Evolutionary conservation across 768 basidiomycete genomes (phyloP).

Genomic region (Russula emetica): DNA sequence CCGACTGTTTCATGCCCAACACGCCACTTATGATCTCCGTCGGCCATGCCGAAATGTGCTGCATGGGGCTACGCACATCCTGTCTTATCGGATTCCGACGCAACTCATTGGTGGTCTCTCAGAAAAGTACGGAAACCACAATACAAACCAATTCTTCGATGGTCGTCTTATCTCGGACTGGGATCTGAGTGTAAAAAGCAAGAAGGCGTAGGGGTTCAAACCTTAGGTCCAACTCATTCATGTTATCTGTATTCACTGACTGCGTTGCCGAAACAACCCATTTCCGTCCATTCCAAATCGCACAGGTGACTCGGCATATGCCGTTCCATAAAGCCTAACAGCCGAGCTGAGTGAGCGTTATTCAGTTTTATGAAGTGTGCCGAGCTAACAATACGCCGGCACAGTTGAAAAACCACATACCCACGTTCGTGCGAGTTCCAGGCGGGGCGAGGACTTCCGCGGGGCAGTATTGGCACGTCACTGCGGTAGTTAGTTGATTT

Average conservation of each 20-base stretch:
- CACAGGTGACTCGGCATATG: constrained; percentile 24
- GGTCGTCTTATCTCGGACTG: background rate
- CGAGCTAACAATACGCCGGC: constrained; percentile 22
- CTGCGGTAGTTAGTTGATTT: background rate
- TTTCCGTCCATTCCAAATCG: constrained; percentile 11
- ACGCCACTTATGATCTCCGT: constrained; percentile 4
- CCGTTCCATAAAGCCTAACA: constrained; percentile 11
- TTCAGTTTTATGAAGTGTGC: constrained; percentile 13
- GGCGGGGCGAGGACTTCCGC: constrained; percentile 23
- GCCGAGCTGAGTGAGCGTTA: constrained; percentile 10
- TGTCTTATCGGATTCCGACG: background rate
- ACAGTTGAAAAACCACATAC: constrained; percentile 6
- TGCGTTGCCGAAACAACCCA: constrained; percentile 10
- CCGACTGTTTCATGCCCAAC: background rate
- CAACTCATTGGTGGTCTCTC: background rate
- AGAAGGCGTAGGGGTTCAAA: background rate
- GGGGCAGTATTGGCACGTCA: constrained; percentile 3
- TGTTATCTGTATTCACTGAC: background rate
- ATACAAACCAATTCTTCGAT: background rate
- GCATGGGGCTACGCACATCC: background rate
- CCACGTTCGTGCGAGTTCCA: constrained; percentile 24
- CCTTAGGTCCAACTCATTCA: background rate
- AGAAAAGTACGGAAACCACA: background rate
- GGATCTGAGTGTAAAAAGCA: constrained; percentile 1
- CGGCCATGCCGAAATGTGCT: background rate